phyloP scores from a whole-genome alignment of 2,329 filamentous ascomycete species.

The Pyricularia sp. region DNA sequence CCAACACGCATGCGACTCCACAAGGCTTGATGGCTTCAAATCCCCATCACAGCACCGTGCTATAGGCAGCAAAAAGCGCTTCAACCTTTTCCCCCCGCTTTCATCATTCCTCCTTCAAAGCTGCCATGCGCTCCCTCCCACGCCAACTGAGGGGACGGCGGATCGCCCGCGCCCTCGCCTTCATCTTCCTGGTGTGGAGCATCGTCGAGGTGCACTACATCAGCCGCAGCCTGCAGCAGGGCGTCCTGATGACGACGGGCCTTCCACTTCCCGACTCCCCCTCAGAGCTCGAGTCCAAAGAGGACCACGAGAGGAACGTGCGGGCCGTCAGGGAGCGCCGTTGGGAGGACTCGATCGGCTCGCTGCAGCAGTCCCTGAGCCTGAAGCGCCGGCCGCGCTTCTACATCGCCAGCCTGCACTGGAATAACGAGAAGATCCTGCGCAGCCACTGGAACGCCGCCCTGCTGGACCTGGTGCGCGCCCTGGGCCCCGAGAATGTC shows the following conservation, averaged over 20 bases:
- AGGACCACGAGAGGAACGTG: background rate
- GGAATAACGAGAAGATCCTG: constrained; percentile 54
- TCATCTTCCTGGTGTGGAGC: constrained; percentile 5
- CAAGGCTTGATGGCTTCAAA: background rate
- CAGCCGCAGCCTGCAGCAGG: constrained; percentile 1
- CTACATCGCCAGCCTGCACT: constrained; percentile 59
- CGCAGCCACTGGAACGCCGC: constrained; percentile 50
- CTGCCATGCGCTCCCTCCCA: constrained; percentile 2
- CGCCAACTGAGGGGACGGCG: background rate
- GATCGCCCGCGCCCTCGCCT: background rate
- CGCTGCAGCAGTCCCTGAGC: background rate
- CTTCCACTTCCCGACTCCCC: background rate
- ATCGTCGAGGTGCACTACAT: constrained; percentile 4
- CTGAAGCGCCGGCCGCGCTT: constrained; percentile 22
- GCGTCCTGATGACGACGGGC: too few species aligned
- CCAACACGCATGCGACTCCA: background rate
- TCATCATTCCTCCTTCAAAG: background rate
- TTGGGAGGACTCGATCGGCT: background rate
- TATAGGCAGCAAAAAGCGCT: background rate
- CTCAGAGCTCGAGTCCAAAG: background rate
- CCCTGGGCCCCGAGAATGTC: constrained; percentile 52
- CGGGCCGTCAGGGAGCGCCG: background rate
- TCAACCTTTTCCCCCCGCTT: background rate
- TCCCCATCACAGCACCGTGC: background rate
- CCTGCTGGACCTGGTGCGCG: constrained; percentile 43